Percentiles rank a stretch among this genome's conserved stretches.
These are phyloP conservation scores for Rhodotorula taiwanensis DNA, from an alignment of 768 basidiomycete species.

Conservation along the genomic window DNA sequence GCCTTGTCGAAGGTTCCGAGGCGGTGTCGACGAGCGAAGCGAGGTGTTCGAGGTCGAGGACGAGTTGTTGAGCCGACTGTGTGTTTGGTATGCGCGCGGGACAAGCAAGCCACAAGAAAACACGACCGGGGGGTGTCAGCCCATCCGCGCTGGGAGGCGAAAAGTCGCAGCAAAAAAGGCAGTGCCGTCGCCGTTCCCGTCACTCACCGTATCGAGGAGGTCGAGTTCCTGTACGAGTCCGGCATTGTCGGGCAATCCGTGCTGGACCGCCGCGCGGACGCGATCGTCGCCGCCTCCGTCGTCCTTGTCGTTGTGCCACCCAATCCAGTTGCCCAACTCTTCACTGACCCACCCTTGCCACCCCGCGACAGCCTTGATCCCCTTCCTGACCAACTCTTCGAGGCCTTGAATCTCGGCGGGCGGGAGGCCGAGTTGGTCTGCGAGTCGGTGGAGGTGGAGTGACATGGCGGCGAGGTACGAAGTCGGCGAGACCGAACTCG, in stretches of 20 bases:
- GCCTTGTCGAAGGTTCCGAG: neutral
- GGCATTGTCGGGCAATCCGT: neutral
- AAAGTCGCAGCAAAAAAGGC: no score
- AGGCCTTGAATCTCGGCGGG: slow-evolving; percentile 11
- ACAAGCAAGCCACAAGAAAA: no score
- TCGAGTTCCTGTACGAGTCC: slow-evolving; percentile 21
- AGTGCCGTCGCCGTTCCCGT: no score
- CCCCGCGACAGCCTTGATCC: slow-evolving; percentile 24
- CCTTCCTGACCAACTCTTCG: slow-evolving; percentile 16
- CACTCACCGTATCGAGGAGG: slow-evolving; percentile 3
- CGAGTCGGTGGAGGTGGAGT: slow-evolving; percentile 35
- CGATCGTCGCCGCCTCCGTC: neutral
- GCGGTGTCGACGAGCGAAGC: slow-evolving; percentile 21
- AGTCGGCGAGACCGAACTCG: slow-evolving; percentile 11
- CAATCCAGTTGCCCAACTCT: slow-evolving; percentile 29
- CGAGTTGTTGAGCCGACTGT: slow-evolving; percentile 9
- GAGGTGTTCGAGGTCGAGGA: slow-evolving; percentile 18
- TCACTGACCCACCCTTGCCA: slow-evolving; percentile 33
- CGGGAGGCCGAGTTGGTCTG: slow-evolving; percentile 1
- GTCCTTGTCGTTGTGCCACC: slow-evolving; percentile 8
- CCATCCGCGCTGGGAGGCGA: neutral
- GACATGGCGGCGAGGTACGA: slow-evolving; percentile 30
- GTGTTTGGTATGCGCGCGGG: neutral
- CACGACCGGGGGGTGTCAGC: neutral
- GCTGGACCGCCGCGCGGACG: slow-evolving; percentile 1